phyloP scores from a whole-genome alignment of 139 green algal genomes.

The Volvox reticuliferus region DNA sequence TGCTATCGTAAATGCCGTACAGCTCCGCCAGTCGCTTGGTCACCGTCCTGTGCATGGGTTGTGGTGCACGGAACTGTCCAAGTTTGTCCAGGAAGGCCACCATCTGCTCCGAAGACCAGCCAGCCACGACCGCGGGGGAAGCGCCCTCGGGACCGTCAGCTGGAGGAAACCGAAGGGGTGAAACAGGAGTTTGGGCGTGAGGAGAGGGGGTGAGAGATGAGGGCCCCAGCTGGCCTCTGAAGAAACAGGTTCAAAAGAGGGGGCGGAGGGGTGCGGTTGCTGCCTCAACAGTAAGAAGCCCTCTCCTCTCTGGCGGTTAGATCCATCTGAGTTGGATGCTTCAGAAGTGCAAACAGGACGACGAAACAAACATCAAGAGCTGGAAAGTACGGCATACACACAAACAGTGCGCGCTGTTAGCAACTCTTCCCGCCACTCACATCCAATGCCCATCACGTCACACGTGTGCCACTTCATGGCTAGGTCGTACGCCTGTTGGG shows the following conservation, averaged over 20 bases:
- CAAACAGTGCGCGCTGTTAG: no score
- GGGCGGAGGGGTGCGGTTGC: no score
- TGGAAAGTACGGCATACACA: no score
- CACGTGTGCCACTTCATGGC: conserved; percentile 79
- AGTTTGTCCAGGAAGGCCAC: conserved; percentile 77
- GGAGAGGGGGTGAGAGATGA: neutral
- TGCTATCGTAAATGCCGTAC: conserved; percentile 73
- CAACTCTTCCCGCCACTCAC: neutral
- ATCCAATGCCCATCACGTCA: conserved; percentile 77
- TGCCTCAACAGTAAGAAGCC: no score
- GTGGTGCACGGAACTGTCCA: conserved; percentile 52
- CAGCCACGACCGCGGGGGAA: conserved; percentile 66
- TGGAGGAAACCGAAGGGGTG: neutral
- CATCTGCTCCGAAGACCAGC: conserved; percentile 68
- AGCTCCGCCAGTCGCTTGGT: conserved; percentile 60
- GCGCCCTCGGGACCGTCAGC: conserved; percentile 51
- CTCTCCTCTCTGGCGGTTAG: no score
- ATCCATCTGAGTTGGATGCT: no score
- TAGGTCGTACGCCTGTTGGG: conserved; percentile 70
- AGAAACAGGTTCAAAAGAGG: no score
- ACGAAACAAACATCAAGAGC: no score
- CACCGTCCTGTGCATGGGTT: conserved; percentile 14
- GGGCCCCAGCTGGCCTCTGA: no score
- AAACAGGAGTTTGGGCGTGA: neutral
- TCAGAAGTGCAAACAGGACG: no score